Evolutionary conservation across 176 grass and related monocot species (phyloP), one percentile per base, ranked within the genome.

Genomic region (Oryza glaberrima): DNA sequence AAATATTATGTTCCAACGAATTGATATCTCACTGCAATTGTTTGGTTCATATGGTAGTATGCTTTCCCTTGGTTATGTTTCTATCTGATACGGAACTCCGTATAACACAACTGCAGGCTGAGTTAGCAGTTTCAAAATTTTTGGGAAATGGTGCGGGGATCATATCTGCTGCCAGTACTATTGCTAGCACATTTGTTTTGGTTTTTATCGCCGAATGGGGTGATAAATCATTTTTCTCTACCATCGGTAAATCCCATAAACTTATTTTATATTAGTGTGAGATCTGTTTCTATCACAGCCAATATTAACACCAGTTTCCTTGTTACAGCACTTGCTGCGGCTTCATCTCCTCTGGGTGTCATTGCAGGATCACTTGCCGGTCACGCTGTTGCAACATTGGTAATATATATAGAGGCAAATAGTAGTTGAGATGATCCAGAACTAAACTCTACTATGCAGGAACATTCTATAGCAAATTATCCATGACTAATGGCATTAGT

Each of bases 161-260:
- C 46, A 90, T 92, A 83, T 91, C 93, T 89, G 86, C 88, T 11
- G 96, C 91, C 48, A 94, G 87, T 76, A 98, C 93, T 66, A 79
- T 90, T 64, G 61, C 94, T 65, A 98, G 93, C 88, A 98, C 96
- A 77, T 98, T 98, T 69, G 78, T 98, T 48, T 89, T 98, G 88
- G 93, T 98, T 92, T 98, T 98, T 91, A 86, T 96, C 9, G 93
- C 96, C 15, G 96, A 98, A 91, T 98, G 96, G 96, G 96, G 96
- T 72, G 96, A 98, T 79, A 98, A 95, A 85, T 98, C 96, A 17
- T 98, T 98, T 89, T 98, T 98, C 78, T 98, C 96, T 58, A 98
- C 96, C 49, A 89, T 98, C 82, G 95, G 95, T 98, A 90, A 20
- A 43, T 52, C 43, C 69, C 63, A 65, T 70, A 40, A 74, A 61